Evolutionary conservation across 768 basidiomycete genomes (phyloP), one percentile per base, ranked within the genome.

Genomic region (Kwoniella sp.): DNA sequence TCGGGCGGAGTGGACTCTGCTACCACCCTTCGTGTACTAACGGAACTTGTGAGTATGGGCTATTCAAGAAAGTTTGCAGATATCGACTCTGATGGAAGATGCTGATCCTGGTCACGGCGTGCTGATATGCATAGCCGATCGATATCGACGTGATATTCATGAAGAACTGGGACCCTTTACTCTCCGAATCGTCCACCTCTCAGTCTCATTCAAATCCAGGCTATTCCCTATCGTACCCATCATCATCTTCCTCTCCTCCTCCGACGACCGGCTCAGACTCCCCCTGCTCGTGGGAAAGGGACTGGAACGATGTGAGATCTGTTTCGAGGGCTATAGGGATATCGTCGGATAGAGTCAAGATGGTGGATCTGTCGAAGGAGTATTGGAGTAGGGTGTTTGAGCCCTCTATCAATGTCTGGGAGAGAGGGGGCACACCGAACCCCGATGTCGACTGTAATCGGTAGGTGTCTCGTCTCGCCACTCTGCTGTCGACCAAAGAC

Each of bases 1-100:
- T 94, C 92, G 0, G 94, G 94, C 28, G 94, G 94, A 2, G 93
- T 97, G 13, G 94, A 98, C 78, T 95, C 93, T 4, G 92, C 91
- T 1, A 92, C 95, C 12, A 83, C 91, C 1, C 91, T 93, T n/a
- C 84, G 85, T 63, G 81, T 96, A 9, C 82, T 96, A 23, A 83
- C 88, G 15, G 85, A 88, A 50, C 81, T 89, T 76, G 91, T 90
- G 20, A 63, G 81, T 78, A n/a, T n/a, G n/a, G n/a, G n/a, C n/a
- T n/a, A n/a, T n/a, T n/a, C n/a, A n/a, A n/a, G n/a, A n/a, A 34
- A 12, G 4, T 56, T n/a, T 34, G 1, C 55, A 20, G 11, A 20
- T 25, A 37, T n/a, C 20, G 20, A 29, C 17, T 17, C 25, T n/a
- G 51, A 55, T 31, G 23, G 54, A 55, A 17, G 23, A 38, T 29